phyloP scores from a whole-genome alignment of 2,329 filamentous ascomycete species.

The Anthostomella pinea region DNA sequence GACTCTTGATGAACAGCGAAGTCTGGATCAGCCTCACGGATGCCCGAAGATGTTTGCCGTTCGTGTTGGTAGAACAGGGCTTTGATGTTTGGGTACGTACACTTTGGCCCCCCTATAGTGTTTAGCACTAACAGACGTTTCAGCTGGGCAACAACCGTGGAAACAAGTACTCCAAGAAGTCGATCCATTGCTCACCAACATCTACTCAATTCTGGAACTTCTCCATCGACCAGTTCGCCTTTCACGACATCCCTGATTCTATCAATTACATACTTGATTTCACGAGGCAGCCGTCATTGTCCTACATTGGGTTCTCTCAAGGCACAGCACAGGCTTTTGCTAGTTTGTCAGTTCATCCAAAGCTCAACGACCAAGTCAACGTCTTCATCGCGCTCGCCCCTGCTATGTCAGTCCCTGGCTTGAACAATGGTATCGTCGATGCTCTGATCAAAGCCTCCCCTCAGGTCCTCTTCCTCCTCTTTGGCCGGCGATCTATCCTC shows the following conservation, averaged over 20 bases:
- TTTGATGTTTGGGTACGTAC: constrained; percentile 87
- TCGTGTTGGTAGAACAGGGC: constrained; percentile 82
- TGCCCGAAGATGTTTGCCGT: constrained; percentile 79
- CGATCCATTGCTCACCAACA: constrained; percentile 69
- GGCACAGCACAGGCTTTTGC: constrained; percentile 97
- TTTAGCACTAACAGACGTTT: constrained; percentile 21
- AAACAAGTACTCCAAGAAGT: constrained; percentile 99
- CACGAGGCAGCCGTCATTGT: constrained; percentile 78
- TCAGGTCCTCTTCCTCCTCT: constrained; percentile 86
- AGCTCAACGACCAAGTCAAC: constrained; percentile 87
- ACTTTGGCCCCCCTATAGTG: not conserved
- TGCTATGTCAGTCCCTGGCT: constrained; percentile 90
- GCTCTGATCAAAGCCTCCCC: constrained; percentile 91
- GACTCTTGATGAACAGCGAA: constrained; percentile 96
- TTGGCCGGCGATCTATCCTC: constrained; percentile 86
- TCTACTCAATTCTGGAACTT: constrained; percentile 90
- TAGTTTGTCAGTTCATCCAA: constrained; percentile 85
- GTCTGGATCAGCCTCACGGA: constrained; percentile 96
- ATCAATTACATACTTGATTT: constrained; percentile 88
- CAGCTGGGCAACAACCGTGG: constrained; percentile 94
- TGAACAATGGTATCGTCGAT: constrained; percentile 88
- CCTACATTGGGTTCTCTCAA: constrained; percentile 96
- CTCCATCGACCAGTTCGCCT: constrained; percentile 96
- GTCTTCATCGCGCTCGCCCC: constrained; percentile 95
- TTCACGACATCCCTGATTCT: constrained; percentile 93